Evolutionary conservation across 2,329 filamentous ascomycete species (phyloP).

Genomic region (Didymellaceae sp.): DNA sequence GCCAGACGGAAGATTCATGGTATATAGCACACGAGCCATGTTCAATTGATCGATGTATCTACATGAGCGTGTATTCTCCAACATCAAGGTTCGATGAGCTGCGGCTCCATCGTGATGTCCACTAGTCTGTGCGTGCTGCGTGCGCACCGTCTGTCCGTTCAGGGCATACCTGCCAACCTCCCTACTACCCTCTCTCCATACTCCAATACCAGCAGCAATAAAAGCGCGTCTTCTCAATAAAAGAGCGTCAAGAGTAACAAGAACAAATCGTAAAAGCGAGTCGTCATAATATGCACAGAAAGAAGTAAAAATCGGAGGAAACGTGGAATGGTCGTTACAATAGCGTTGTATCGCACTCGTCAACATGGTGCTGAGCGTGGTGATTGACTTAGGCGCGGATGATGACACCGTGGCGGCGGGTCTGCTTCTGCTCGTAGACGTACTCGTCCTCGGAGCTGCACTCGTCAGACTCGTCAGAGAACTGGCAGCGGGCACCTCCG

Average conservation of each 20-base stretch:
- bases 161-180: conserved; percentile 15
- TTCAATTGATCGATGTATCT: conserved; percentile 18
- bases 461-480: conserved; percentile 71
- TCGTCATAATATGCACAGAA: conserved; percentile 40
- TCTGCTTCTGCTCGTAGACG: conserved; percentile 59
- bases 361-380: neutral
- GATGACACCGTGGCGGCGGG: conserved; percentile 55
- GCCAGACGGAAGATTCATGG: neutral
- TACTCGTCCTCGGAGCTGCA: conserved; percentile 74
- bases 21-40: conserved; percentile 13
- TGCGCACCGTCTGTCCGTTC: conserved; percentile 1
- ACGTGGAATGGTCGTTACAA: conserved; percentile 21
- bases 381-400: conserved; percentile 43
- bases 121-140: conserved; percentile 12
- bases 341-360: conserved; percentile 7
- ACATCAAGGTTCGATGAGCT: conserved; percentile 16
- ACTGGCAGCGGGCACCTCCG: conserved; percentile 85
- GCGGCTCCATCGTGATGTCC: conserved; percentile 12
- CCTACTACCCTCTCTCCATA: conserved; percentile 7
- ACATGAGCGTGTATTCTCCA: conserved; percentile 25
- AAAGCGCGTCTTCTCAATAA: conserved; percentile 15
- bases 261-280: conserved; percentile 24
- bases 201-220: conserved; percentile 21
- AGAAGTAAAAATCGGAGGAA: conserved; percentile 25
- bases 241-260: conserved; percentile 16